Evolutionary conservation across 164 flowering plant genomes (phyloP).

Genomic region (Litsea cubeba): DNA sequence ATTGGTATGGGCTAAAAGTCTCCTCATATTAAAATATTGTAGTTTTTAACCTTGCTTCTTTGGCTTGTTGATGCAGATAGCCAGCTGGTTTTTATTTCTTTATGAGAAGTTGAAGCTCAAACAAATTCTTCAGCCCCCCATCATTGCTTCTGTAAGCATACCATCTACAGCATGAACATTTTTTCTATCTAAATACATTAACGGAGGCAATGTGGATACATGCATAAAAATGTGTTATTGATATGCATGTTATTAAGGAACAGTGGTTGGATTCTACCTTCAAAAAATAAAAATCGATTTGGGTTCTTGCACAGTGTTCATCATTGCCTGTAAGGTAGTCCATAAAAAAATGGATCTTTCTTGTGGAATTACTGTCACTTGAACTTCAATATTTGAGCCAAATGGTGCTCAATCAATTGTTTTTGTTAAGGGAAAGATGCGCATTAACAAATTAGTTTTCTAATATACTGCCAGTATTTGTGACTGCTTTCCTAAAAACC

Average conservation of each 20-base stretch:
- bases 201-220: neutral
- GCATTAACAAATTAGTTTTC: too few relatives aligned
- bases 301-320: neutral
- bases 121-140: conserved; percentile 91
- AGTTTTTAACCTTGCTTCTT: neutral
- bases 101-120: conserved; percentile 87
- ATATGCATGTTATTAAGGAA: neutral
- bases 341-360: neutral
- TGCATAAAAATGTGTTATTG: neutral
- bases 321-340: neutral
- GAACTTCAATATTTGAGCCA: neutral
- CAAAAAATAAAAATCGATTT: neutral
- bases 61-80: conserved; percentile 47
- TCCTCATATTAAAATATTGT: neutral
- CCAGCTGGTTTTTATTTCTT: conserved; percentile 30
- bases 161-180: neutral
- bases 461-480: too few relatives aligned
- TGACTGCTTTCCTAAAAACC: neutral
- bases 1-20: neutral
- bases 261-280: neutral
- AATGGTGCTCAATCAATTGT: neutral
- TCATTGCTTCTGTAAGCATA: conserved; percentile 90
- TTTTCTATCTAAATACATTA: neutral
- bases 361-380: neutral
- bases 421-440: too few relatives aligned